A percentile compares a stretch with the other conserved stretches of the same genome.
These are phyloP conservation scores for Xylariaceae sp. DNA, from an alignment of 2,329 filamentous ascomycete species.

Conservation along the genomic window DNA sequence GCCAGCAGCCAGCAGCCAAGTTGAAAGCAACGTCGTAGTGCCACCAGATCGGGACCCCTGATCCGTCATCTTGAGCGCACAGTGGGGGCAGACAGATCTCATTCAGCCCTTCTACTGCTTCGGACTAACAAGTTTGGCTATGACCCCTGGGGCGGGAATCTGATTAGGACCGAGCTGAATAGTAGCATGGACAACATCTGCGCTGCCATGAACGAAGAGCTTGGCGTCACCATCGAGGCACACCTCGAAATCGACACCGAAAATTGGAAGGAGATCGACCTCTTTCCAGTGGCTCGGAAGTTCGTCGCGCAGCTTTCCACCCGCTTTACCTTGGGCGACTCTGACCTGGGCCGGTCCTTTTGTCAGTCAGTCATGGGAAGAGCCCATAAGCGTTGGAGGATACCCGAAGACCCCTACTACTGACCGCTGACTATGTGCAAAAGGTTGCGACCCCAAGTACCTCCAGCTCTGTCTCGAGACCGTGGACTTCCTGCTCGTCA, in stretches of 20 bases:
- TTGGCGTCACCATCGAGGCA: slow-evolving; percentile 22
- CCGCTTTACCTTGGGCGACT: slow-evolving; percentile 7
- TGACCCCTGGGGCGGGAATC: slow-evolving; percentile 9
- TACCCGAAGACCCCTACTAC: no score
- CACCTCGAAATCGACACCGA: slow-evolving; percentile 23
- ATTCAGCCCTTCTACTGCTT: slow-evolving; percentile 28
- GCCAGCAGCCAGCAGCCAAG: no score
- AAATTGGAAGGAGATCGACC: slow-evolving; percentile 24
- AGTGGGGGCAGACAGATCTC: no score
- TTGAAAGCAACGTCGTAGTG: no score
- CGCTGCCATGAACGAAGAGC: slow-evolving; percentile 24
- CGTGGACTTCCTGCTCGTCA: slow-evolving; percentile 1
- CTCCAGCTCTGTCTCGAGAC: slow-evolving; percentile 14
- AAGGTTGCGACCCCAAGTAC: slow-evolving; percentile 23
- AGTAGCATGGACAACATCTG: slow-evolving; percentile 21
- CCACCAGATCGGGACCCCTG: no score
- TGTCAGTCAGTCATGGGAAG: slow-evolving; percentile 13
- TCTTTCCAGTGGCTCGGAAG: slow-evolving; percentile 12
- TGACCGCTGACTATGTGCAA: background rate
- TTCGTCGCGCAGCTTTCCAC: slow-evolving; percentile 17
- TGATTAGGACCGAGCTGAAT: slow-evolving; percentile 27
- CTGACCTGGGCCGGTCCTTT: slow-evolving; percentile 8
- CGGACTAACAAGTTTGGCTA: slow-evolving; percentile 19
- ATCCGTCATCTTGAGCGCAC: no score
- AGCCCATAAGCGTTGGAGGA: background rate